phyloP scores from a whole-genome alignment of 257 asterid species.

The Knoxia roxburghii region DNA sequence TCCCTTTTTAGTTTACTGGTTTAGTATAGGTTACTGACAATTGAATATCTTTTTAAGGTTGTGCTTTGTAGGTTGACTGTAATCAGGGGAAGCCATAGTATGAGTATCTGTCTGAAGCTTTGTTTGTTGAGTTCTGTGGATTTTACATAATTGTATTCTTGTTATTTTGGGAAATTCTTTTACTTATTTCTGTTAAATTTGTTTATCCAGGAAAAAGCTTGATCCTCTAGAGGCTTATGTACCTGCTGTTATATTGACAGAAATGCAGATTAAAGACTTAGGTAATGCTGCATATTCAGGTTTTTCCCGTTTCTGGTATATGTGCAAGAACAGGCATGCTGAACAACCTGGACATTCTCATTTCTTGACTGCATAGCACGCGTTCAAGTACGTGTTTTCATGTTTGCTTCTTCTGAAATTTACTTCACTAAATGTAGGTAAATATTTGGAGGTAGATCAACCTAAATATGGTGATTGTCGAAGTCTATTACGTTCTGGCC shows the following conservation, averaged over 20 bases:
- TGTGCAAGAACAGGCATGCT: background rate
- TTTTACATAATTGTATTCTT: background rate
- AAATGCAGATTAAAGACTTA: constrained; percentile 80
- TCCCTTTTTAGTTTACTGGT: too few relatives aligned
- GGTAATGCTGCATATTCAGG: constrained; percentile 37
- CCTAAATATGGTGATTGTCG: constrained; percentile 79
- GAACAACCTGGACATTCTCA: background rate
- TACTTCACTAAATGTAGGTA: too few relatives aligned
- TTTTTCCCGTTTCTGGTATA: background rate
- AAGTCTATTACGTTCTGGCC: constrained; percentile 79
- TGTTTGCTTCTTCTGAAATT: too few relatives aligned
- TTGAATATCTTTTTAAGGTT: background rate
- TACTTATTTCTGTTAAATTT: constrained; percentile 9
- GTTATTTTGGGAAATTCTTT: background rate
- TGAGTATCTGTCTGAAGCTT: constrained; percentile 2
- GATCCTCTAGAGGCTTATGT: constrained; percentile 88
- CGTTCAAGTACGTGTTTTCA: background rate
- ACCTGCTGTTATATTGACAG: constrained; percentile 85
- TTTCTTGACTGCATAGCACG: too few relatives aligned
- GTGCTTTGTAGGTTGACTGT: background rate
- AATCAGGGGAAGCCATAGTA: background rate
- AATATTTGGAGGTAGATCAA: constrained; percentile 52
- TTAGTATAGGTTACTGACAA: too few relatives aligned
- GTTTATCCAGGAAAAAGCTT: constrained; percentile 70
- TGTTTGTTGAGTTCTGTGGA: background rate